Percentiles rank a stretch among this genome's conserved stretches.
Evolutionary conservation across 2,329 filamentous ascomycete genomes (phyloP).

Genomic region (Lecanicillium sp.): DNA sequence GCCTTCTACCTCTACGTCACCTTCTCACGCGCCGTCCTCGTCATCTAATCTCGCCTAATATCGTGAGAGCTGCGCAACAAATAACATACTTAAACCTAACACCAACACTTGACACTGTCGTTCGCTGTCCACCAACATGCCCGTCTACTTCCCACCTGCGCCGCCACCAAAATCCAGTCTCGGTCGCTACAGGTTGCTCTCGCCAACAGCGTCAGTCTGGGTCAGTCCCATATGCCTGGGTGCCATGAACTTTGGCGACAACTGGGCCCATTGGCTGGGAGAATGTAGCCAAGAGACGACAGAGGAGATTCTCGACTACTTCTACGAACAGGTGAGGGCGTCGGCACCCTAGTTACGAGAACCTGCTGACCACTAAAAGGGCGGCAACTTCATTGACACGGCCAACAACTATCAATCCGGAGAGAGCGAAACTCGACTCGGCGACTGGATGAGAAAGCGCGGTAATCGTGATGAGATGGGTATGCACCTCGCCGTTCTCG

Average conservation of each 20-base stretch:
- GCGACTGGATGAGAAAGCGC: slow-evolving; percentile 63
- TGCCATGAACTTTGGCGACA: slow-evolving; percentile 58
- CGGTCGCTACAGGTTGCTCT: slow-evolving; percentile 59
- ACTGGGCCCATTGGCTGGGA: slow-evolving; percentile 53
- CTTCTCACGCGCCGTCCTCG: background rate
- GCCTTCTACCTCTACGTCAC: background rate
- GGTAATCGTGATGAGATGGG: slow-evolving; percentile 58
- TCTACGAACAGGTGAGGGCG: slow-evolving; percentile 45
- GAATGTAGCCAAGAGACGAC: slow-evolving; percentile 56
- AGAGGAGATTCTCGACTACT: slow-evolving; percentile 61
- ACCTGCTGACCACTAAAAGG: background rate
- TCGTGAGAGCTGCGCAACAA: background rate
- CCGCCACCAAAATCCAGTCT: slow-evolving; percentile 53
- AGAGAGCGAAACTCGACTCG: slow-evolving; percentile 60
- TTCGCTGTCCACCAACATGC: slow-evolving; percentile 6
- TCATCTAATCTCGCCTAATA: background rate
- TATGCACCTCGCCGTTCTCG: background rate
- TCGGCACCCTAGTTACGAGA: background rate
- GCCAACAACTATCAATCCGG: slow-evolving; percentile 61
- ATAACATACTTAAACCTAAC: background rate
- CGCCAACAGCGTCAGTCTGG: slow-evolving; percentile 57
- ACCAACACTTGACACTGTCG: background rate
- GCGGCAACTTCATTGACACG: slow-evolving; percentile 69
- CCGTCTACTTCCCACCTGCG: slow-evolving; percentile 28
- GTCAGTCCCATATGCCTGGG: slow-evolving; percentile 64